Conservation (phyloP, 345 rosid species). For the Eutrema japonicum region DNA sequence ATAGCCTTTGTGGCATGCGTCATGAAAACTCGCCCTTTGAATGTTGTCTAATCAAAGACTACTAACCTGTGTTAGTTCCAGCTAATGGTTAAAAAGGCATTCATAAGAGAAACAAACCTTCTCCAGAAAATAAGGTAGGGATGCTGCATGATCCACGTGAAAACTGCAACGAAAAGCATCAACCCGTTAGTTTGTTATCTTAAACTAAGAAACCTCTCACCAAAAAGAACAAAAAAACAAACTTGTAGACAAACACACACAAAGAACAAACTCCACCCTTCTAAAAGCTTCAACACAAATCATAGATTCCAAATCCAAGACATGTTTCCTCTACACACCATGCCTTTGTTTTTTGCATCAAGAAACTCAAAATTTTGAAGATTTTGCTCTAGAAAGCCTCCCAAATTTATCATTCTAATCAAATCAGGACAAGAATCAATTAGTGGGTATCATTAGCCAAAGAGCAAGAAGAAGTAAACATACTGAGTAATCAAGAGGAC, state of each 20-base stretch:
- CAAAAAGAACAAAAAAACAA: background rate
- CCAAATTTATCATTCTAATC: background rate
- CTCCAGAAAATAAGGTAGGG: conserved; percentile 90
- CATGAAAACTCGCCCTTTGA: conserved; percentile 91
- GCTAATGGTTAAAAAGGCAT: background rate
- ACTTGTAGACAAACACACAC: conserved; percentile 4
- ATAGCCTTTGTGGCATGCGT: conserved; percentile 98
- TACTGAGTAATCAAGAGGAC: conserved; percentile 94
- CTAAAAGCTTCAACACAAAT: background rate
- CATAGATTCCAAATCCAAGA: background rate
- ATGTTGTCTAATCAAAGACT: conserved; percentile 66
- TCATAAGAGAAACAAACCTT: conserved; percentile 58
- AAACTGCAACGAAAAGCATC: conserved; percentile 63
- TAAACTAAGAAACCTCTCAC: conserved; percentile 1
- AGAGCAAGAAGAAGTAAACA: conserved; percentile 25
- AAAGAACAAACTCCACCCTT: background rate
- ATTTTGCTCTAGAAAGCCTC: background rate
- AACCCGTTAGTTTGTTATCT: conserved; percentile 6
- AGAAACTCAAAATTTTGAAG: background rate
- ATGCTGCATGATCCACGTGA: conserved; percentile 99
- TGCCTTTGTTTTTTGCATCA: background rate
- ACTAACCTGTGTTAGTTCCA: conserved; percentile 16
- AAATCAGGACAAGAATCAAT: background rate
- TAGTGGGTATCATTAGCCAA: background rate
- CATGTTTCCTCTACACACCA: background rate